phyloP scores from a whole-genome alignment of 345 rosid species.

The Isatis tinctoria region DNA sequence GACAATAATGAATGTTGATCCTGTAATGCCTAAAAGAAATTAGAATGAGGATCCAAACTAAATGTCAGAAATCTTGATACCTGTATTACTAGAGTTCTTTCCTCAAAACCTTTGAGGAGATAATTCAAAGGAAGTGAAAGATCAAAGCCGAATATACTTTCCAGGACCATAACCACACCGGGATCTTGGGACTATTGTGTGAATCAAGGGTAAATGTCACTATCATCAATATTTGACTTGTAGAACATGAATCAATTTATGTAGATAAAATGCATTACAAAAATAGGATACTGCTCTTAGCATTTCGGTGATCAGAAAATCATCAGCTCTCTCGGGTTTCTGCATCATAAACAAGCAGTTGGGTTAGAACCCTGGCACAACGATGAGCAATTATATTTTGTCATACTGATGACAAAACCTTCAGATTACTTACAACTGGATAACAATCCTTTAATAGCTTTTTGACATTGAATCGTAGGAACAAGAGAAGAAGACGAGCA shows the following conservation, averaged over 20 bases:
- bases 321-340: conserved; percentile 73
- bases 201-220: conserved; percentile 49
- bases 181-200: conserved; percentile 68
- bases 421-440: conserved; percentile 57
- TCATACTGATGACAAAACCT: not conserved
- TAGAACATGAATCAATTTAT: not conserved
- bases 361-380: not conserved
- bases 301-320: conserved; percentile 75
- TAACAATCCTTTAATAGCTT: conserved; percentile 64
- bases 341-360: conserved; percentile 35
- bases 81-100: conserved; percentile 65
- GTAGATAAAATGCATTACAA: not conserved
- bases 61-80: conserved; percentile 28
- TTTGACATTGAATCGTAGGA: conserved; percentile 49
- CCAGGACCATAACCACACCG: conserved; percentile 68
- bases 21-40: not conserved
- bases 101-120: conserved; percentile 57
- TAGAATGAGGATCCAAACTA: not conserved
- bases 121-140: conserved; percentile 80
- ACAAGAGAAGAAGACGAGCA: conserved; percentile 61
- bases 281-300: conserved; percentile 82
- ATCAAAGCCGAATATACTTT: conserved; percentile 74
- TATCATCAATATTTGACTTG: not conserved
- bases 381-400: not conserved
- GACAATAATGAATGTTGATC: not conserved